phyloP scores from a whole-genome alignment of 2,329 filamentous ascomycete species.

The Calonectria ilicicola region DNA sequence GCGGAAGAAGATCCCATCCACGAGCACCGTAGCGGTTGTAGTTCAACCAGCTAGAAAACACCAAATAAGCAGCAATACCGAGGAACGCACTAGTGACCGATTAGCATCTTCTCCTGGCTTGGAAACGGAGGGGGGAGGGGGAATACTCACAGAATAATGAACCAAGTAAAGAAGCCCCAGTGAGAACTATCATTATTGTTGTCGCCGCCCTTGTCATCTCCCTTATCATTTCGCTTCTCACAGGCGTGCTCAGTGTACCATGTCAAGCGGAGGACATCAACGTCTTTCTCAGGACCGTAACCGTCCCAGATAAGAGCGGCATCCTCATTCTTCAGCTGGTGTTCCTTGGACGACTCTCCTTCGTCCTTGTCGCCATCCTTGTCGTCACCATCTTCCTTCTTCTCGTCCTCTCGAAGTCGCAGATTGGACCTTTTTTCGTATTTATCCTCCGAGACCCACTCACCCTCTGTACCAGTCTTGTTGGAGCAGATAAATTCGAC shows the following conservation, averaged over 20 bases:
- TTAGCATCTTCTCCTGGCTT: constrained; percentile 22
- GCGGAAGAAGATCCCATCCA: constrained; percentile 94
- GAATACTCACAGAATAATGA: constrained; percentile 85
- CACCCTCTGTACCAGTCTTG: constrained; percentile 79
- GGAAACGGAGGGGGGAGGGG: too few relatives aligned
- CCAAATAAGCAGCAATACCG: constrained; percentile 87
- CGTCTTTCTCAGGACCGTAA: constrained; percentile 72
- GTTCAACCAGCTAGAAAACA: constrained; percentile 98
- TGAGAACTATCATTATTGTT: constrained; percentile 62
- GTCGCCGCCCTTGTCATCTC: constrained; percentile 55
- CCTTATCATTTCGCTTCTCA: constrained; percentile 64
- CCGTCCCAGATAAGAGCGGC: constrained; percentile 81
- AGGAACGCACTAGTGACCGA: constrained; percentile 79
- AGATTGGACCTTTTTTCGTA: constrained; percentile 53
- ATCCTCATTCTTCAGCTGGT: constrained; percentile 65
- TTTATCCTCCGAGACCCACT: constrained; percentile 68
- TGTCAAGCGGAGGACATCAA: constrained; percentile 76
- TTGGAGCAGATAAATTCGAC: constrained; percentile 85
- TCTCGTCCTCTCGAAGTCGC: constrained; percentile 44
- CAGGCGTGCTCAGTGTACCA: constrained; percentile 94
- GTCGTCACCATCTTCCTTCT: constrained; percentile 46
- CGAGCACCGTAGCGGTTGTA: constrained; percentile 96
- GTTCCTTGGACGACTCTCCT: constrained; percentile 57
- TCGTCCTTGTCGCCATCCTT: constrained; percentile 52
- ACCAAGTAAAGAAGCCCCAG: constrained; percentile 99